phyloP scores from a whole-genome alignment of 441 rosid species.

The Breynia disticha region DNA sequence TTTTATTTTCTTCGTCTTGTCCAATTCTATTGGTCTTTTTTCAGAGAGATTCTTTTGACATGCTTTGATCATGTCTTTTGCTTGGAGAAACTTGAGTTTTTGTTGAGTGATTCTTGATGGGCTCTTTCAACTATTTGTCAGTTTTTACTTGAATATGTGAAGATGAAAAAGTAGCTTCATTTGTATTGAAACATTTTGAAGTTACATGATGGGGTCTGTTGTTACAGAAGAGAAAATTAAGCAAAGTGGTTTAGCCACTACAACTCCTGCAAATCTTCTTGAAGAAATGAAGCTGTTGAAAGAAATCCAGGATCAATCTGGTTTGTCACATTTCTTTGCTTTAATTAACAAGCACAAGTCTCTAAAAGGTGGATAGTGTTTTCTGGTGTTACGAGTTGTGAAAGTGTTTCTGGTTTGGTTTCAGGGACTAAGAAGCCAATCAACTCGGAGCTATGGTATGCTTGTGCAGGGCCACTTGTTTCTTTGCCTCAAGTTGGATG shows the following conservation, averaged over 20 bases:
- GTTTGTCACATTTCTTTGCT: constrained; percentile 28
- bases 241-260: constrained; percentile 28
- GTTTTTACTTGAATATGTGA: constrained; percentile 10
- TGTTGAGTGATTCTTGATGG: constrained; percentile 2
- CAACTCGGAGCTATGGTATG: constrained; percentile 91
- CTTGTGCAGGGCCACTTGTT: constrained; percentile 98
- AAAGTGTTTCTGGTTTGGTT: constrained; percentile 14
- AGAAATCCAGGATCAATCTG: constrained; percentile 78
- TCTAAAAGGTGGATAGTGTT: too few species aligned
- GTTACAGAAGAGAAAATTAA: constrained; percentile 66
- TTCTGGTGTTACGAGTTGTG: not conserved
- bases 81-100: constrained; percentile 3
- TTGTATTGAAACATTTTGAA: not conserved
- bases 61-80: constrained; percentile 17
- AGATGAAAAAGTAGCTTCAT: constrained; percentile 13
- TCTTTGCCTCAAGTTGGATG: constrained; percentile 87
- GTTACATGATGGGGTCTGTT: constrained; percentile 31
- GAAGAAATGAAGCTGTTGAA: constrained; percentile 86
- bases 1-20: constrained; percentile 1
- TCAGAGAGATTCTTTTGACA: constrained; percentile 27
- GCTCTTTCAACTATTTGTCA: too few species aligned
- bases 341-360: not conserved
- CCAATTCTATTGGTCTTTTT: constrained; percentile 27
- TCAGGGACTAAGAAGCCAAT: constrained; percentile 64
- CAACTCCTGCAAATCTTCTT: constrained; percentile 41